These are phyloP conservation scores for Begonia loranthoides DNA, from an alignment of 306 rosid species.

Conservation along the genomic window DNA sequence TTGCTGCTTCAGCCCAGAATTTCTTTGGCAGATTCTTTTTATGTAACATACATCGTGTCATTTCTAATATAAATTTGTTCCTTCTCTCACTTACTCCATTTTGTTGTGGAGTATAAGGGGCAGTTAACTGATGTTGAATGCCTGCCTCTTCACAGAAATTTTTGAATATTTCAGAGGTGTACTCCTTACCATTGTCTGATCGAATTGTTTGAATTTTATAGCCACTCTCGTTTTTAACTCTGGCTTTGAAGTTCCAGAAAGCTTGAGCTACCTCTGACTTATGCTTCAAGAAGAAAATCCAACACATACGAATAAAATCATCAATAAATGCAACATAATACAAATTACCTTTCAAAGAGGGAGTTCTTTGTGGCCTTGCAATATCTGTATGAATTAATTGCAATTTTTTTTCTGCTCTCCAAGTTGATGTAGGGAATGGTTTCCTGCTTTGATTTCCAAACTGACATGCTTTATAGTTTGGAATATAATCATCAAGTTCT, in stretches of 20 bases:
- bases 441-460: not conserved
- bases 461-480: not conserved
- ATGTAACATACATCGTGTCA: constrained; percentile 1
- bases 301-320: not conserved
- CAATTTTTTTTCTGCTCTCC: not conserved
- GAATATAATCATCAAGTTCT: not conserved
- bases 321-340: not conserved
- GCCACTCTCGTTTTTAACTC: too few species aligned
- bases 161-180: not conserved
- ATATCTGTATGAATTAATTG: constrained; percentile 1
- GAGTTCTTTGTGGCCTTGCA: not conserved
- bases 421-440: not conserved
- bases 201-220: too few species aligned
- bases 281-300: not conserved
- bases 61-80: too few species aligned
- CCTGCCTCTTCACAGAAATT: not conserved
- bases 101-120: constrained; percentile 6
- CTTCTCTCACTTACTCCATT: too few species aligned
- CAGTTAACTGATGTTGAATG: not conserved
- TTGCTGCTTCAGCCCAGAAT: constrained; percentile 1
- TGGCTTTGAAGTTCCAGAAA: too few species aligned
- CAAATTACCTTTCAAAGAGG: not conserved
- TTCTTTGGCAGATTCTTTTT: constrained; percentile 1
- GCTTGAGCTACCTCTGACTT: not conserved
- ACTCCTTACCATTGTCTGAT: not conserved